phyloP scores from a whole-genome alignment of 352 stramenopile genomes.

The Phytopythium oedochilum region DNA sequence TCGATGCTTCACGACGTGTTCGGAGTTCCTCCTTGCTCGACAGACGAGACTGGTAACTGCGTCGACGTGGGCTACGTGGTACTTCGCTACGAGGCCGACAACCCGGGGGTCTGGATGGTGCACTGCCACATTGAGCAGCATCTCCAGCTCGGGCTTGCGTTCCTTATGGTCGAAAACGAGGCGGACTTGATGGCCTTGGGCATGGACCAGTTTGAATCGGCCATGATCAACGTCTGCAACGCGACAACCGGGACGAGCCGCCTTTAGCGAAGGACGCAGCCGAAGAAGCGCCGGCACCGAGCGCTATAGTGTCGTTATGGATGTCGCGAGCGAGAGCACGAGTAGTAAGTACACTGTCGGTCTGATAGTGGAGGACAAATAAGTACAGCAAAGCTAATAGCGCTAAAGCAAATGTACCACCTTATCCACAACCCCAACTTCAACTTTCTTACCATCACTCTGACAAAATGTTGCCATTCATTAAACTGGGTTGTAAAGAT shows the following conservation, averaged over 20 bases:
- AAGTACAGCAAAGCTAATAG: neutral
- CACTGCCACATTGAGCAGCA: conserved; percentile 50
- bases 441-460: too few species aligned
- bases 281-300: neutral
- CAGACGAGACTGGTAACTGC: conserved; percentile 18
- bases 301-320: neutral
- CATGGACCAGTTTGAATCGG: conserved; percentile 18
- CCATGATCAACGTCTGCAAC: conserved; percentile 26
- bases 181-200: conserved; percentile 23
- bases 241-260: neutral
- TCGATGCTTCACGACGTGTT: conserved; percentile 38
- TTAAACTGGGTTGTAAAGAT: too few species aligned
- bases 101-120: conserved; percentile 41
- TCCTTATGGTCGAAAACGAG: conserved; percentile 39
- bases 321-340: too few species aligned
- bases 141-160: conserved; percentile 18
- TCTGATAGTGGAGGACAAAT: too few species aligned
- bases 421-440: too few species aligned
- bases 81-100: conserved; percentile 33
- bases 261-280: neutral
- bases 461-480: too few species aligned
- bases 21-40: conserved; percentile 26
- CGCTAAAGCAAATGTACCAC: conserved; percentile 3
- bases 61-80: conserved; percentile 12
- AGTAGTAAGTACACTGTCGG: too few species aligned